Conservation (phyloP, 2,329 filamentous ascomycete species). For the Xylariaceae sp. region DNA sequence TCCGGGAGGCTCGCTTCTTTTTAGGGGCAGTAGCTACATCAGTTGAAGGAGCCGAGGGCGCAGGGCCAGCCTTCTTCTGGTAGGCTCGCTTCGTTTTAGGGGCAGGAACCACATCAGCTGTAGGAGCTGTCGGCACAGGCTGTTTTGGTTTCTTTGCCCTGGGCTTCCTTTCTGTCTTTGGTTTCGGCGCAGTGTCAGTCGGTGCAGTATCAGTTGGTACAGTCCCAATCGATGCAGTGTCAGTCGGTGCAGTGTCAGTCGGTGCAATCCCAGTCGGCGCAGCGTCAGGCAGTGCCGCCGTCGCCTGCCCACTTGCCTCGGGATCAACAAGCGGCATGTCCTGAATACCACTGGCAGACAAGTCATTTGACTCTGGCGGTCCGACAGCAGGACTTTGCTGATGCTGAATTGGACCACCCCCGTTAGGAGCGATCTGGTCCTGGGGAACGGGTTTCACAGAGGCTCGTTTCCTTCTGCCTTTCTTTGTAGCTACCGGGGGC, state of each 20-base stretch:
- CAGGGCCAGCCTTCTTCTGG: conserved; percentile 13
- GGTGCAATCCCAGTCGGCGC: too few relatives aligned
- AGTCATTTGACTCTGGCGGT: background rate
- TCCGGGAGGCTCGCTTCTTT: too few relatives aligned
- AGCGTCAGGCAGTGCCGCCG: background rate
- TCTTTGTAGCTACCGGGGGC: too few relatives aligned
- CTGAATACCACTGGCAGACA: background rate
- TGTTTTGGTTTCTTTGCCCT: conserved; percentile 33
- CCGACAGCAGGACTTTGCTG: too few relatives aligned
- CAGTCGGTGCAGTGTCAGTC: too few relatives aligned
- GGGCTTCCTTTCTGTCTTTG: background rate
- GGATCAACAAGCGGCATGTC: background rate
- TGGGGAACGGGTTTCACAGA: conserved; percentile 3
- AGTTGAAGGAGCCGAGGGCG: too few relatives aligned
- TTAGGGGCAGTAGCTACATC: too few relatives aligned
- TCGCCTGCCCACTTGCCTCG: background rate
- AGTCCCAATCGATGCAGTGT: too few relatives aligned
- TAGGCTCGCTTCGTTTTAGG: conserved; percentile 3
- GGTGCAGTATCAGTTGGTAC: too few relatives aligned
- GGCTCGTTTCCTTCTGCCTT: conserved; percentile 5
- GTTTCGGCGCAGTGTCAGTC: too few relatives aligned
- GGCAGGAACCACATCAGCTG: background rate
- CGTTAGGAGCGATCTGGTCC: too few relatives aligned
- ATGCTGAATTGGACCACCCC: too few relatives aligned
- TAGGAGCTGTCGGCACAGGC: conserved; percentile 34